phyloP scores from a whole-genome alignment of 129 eudicot species.

The Arctium lappa region DNA sequence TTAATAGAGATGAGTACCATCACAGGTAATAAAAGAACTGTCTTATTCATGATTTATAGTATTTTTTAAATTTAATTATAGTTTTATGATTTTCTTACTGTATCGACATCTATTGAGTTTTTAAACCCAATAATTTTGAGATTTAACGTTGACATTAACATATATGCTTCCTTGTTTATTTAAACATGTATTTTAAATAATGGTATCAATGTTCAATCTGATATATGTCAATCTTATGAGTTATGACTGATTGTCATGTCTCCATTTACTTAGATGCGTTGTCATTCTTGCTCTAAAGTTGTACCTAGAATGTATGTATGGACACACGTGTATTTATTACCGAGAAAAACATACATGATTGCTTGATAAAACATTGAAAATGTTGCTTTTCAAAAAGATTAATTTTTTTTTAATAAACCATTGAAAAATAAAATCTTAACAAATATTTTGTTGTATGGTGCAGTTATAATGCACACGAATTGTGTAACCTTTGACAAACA shows the following conservation, averaged over 20 bases:
- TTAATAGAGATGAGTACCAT: conserved; percentile 82
- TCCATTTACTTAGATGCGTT: too few species aligned
- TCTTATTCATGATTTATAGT: background rate
- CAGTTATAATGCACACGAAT: background rate
- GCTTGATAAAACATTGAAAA: too few species aligned
- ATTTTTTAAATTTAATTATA: background rate
- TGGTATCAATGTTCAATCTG: background rate
- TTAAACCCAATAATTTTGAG: background rate
- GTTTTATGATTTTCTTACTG: background rate
- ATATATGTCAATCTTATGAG: too few species aligned
- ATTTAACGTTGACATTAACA: background rate
- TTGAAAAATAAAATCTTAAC: too few species aligned
- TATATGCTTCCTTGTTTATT: background rate
- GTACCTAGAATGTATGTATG: background rate
- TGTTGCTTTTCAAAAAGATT: too few species aligned
- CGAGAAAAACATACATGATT: too few species aligned
- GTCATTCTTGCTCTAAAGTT: background rate
- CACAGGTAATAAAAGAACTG: conserved; percentile 43
- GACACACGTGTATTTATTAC: background rate
- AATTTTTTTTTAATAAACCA: too few species aligned
- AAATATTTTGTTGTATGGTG: background rate
- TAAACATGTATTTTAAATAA: too few species aligned
- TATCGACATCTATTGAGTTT: background rate
- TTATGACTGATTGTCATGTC: background rate
- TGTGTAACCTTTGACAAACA: background rate